Base-by-base conservation (phyloP, 2,329 filamentous ascomycete species). In the Fusarium sacchari region DNA sequence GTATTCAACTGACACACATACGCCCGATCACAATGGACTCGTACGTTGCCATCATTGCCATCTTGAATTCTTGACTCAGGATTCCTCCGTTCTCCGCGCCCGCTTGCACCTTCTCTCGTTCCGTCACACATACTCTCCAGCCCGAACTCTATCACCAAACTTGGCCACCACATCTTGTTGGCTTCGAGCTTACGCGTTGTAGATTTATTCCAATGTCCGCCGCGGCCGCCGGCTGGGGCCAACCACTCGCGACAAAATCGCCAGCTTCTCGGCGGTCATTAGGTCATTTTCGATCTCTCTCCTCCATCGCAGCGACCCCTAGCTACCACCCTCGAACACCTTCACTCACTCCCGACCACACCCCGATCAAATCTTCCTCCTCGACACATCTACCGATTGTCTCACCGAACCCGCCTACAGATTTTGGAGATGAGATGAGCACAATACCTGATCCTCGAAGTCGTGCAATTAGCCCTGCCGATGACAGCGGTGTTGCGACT, bases 361-460 rank as follows among this genome's bases (percentile, higher is more conserved):
- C 85, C 10, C 80, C 83, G 14, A 80, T 79, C 34, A 85, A 85
- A 70, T 82, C 83, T 11, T 74, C 80, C 28, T 81, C 82, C 22
- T 78, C 82, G 32, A 80, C 80, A n/a, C 78, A 81, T 39, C 80
- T 83, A 12, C 80, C 80, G 28, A 77, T 80, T 47, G 79, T 80
- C 9, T 81, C 84, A 22, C 80, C 83, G 22, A 79, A 83, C 17
- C 83, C 84, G 26, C 78, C 64, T 43, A 50, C 84, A 26, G 84
- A 88, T 73, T 85, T 88, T 53, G 87, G 88, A 74, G 86, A 89
- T 77, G 89, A 90, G 76, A 87, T 93, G 83, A 93, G 90, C 80
- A 94, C 92, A 3, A 84, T 94, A 58, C 91, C 92, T 43, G 90
- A 92, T 77, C 90, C 90, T 20, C 85, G 90, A 73, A 89, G 84